Conservation (phyloP, 768 basidiomycete genomes). For the Baorangia bicolor region DNA sequence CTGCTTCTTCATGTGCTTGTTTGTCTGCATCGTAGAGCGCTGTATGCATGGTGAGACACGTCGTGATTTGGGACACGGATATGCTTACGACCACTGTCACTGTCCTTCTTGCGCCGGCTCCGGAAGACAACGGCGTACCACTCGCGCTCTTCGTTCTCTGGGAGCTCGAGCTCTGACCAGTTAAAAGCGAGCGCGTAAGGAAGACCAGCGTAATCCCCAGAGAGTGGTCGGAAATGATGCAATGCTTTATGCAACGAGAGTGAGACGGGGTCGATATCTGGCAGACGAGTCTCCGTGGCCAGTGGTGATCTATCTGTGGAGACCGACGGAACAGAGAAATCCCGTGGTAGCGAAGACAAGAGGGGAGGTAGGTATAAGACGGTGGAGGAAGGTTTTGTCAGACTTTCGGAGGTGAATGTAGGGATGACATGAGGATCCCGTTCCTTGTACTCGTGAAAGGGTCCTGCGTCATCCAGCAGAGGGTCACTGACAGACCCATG, state of each 20-base stretch:
- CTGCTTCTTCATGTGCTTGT: conserved; percentile 89
- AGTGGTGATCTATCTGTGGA: conserved; percentile 42
- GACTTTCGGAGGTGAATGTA: conserved; percentile 41
- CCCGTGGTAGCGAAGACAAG: conserved; percentile 68
- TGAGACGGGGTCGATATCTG: conserved; percentile 82
- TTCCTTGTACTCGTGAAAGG: conserved; percentile 1
- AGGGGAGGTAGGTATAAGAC: conserved; percentile 87
- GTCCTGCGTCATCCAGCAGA: neutral
- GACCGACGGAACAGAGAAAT: conserved; percentile 29
- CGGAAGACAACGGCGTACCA: conserved; percentile 95
- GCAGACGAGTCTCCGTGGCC: conserved; percentile 72
- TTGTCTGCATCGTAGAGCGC: conserved; percentile 86
- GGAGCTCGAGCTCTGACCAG: conserved; percentile 72
- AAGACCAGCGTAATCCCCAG: conserved; percentile 55
- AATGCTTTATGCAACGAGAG: conserved; percentile 84
- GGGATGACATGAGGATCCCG: conserved; percentile 59
- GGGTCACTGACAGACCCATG: neutral
- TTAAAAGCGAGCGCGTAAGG: conserved; percentile 84
- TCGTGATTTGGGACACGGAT: neutral
- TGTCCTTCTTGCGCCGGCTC: conserved; percentile 68
- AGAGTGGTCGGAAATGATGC: conserved; percentile 67
- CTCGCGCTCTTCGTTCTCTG: conserved; percentile 70
- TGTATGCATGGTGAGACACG: conserved; percentile 28
- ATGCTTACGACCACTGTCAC: conserved; percentile 61
- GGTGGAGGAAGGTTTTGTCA: conserved; percentile 40